phyloP scores from a whole-genome alignment of 352 stramenopile species.

The Globisporangium ultimum region DNA sequence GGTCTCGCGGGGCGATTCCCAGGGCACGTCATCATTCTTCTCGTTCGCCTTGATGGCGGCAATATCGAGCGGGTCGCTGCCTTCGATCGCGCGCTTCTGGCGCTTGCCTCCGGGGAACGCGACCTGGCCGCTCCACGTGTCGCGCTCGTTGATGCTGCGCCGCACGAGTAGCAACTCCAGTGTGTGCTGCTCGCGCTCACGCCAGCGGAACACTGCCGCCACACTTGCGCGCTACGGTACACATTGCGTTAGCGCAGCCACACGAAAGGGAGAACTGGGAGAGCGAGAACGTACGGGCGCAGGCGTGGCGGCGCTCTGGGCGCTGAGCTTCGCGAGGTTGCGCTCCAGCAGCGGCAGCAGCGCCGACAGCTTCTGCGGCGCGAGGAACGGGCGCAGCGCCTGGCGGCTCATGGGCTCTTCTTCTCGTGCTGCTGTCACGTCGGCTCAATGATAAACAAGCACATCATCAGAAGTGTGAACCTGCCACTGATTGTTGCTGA shows the following conservation, averaged over 20 bases:
- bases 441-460: not conserved
- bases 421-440: not conserved
- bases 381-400: constrained; percentile 27
- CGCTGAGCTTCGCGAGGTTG: constrained; percentile 38
- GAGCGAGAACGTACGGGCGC: constrained; percentile 25
- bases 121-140: constrained; percentile 82
- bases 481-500: too few relatives aligned
- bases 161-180: constrained; percentile 78
- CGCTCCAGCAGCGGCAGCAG: constrained; percentile 56
- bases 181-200: constrained; percentile 54
- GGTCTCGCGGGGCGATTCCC: constrained; percentile 69
- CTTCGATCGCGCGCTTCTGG: constrained; percentile 30
- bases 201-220: constrained; percentile 77
- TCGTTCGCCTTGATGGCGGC: constrained; percentile 25
- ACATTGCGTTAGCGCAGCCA: not conserved
- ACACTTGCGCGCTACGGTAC: constrained; percentile 58
- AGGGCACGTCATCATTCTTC: constrained; percentile 37
- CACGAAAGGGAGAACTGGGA: not conserved
- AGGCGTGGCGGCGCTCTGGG: constrained; percentile 20
- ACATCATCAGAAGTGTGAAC: too few relatives aligned
- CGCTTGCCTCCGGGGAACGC: constrained; percentile 74
- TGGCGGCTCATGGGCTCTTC: constrained; percentile 2
- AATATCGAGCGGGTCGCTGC: not conserved
- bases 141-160: constrained; percentile 64
- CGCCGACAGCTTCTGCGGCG: constrained; percentile 34